Percentiles rank a stretch among this genome's conserved stretches.
phyloP scores from a whole-genome alignment of 208 protist species.

The Phytomonas serpens region DNA sequence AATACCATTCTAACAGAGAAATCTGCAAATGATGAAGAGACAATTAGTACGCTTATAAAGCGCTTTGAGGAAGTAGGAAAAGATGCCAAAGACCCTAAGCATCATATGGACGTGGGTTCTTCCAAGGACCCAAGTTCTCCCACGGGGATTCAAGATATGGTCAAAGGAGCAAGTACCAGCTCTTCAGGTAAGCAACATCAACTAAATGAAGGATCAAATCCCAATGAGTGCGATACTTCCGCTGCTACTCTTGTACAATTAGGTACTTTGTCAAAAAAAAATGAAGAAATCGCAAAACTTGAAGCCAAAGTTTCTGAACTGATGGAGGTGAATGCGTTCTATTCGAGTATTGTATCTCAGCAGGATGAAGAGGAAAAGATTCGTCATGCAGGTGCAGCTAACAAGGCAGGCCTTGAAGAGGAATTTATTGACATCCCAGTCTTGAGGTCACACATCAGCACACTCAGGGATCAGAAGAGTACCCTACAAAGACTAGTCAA shows the following conservation, averaged over 20 bases:
- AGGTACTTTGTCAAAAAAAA: conserved; percentile 22
- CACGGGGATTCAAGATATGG: neutral
- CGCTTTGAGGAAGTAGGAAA: conserved; percentile 46
- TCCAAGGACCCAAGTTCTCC: conserved; percentile 5
- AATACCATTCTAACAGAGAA: conserved; percentile 51
- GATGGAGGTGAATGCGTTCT: conserved; percentile 73
- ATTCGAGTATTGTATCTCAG: conserved; percentile 67
- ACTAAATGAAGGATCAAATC: conserved; percentile 9
- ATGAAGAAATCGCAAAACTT: conserved; percentile 45
- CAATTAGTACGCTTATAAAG: conserved; percentile 54
- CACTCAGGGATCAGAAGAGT: neutral
- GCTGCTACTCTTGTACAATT: conserved; percentile 17
- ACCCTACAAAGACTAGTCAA: neutral
- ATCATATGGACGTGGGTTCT: conserved; percentile 8
- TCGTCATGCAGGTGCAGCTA: neutral
- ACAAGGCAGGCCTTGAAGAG: neutral
- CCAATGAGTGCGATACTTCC: conserved; percentile 7
- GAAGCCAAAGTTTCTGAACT: conserved; percentile 63
- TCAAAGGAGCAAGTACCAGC: conserved; percentile 2
- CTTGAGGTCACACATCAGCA: neutral
- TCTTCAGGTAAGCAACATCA: conserved; percentile 7
- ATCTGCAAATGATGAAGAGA: conserved; percentile 62
- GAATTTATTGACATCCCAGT: neutral
- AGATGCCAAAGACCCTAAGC: conserved; percentile 1
- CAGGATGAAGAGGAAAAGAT: conserved; percentile 53